phyloP scores from a whole-genome alignment of 2,329 filamentous ascomycete genomes.

The Hymenoscyphus linearis region DNA sequence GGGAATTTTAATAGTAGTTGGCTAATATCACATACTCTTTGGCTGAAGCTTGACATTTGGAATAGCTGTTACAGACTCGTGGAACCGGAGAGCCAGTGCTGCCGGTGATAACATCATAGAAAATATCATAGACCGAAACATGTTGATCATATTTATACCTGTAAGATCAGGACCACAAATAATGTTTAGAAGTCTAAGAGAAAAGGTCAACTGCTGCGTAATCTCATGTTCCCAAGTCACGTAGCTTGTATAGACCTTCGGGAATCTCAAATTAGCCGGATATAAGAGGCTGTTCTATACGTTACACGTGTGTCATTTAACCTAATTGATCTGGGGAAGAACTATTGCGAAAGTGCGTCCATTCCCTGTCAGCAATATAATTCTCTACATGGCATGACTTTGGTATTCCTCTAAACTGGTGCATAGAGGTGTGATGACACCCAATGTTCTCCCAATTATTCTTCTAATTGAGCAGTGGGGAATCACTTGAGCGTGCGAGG shows the following conservation, averaged over 20 bases:
- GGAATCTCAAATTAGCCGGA: background rate
- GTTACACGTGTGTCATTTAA: conserved; percentile 3
- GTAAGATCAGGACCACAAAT: background rate
- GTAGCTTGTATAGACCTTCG: background rate
- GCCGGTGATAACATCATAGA: background rate
- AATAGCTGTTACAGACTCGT: background rate
- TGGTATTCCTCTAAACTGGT: background rate
- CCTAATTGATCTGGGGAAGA: background rate
- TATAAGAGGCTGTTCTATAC: background rate
- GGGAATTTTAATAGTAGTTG: background rate
- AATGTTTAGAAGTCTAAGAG: background rate
- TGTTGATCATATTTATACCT: background rate
- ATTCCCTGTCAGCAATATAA: background rate
- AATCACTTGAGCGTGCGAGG: background rate
- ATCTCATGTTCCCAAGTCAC: background rate
- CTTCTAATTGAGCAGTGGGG: background rate
- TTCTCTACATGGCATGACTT: background rate
- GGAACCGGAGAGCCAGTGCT: background rate
- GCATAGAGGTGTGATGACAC: background rate
- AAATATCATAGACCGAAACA: background rate
- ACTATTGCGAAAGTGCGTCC: background rate
- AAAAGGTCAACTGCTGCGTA: background rate
- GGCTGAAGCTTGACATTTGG: background rate
- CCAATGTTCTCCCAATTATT: background rate
- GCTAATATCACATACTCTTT: background rate